phyloP scores from a whole-genome alignment of 768 basidiomycete species.

The Leccinum uliginosum region DNA sequence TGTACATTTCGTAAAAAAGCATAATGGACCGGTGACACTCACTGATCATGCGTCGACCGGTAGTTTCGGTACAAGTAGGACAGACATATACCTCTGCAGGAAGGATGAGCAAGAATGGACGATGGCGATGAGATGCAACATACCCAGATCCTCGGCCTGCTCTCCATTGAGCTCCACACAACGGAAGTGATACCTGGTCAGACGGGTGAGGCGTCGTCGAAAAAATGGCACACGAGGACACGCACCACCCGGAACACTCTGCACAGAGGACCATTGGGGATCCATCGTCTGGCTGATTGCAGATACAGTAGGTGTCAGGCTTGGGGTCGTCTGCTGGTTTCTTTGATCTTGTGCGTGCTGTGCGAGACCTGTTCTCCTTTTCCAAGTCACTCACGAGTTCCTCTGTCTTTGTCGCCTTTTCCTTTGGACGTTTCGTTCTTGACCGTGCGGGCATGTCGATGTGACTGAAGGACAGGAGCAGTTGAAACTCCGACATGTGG shows the following conservation, averaged over 20 bases:
- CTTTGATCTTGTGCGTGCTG: conserved; percentile 23
- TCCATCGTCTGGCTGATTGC: conserved; percentile 68
- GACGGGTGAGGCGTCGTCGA: conserved; percentile 3
- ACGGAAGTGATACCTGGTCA: conserved; percentile 77
- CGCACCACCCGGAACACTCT: conserved; percentile 69
- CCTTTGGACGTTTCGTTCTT: conserved; percentile 34
- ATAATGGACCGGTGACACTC: conserved; percentile 50
- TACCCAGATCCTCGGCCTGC: conserved; percentile 76
- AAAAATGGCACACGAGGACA: background rate
- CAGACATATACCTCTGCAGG: conserved; percentile 56
- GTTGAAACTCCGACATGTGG: conserved; percentile 30
- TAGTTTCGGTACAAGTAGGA: conserved; percentile 51
- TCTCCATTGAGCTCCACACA: conserved; percentile 62
- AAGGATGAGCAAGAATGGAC: conserved; percentile 13
- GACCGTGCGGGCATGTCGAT: conserved; percentile 44
- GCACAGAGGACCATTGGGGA: conserved; percentile 78
- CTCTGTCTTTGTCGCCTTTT: conserved; percentile 15
- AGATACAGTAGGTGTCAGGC: conserved; percentile 45
- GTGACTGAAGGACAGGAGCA: conserved; percentile 22
- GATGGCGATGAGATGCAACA: conserved; percentile 31
- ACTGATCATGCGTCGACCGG: conserved; percentile 68
- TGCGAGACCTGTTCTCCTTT: conserved; percentile 28
- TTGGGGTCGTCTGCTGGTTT: conserved; percentile 17
- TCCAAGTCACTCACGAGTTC: conserved; percentile 25
- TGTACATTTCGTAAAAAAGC: conserved; percentile 30